Base-by-base conservation (phyloP, 164 flowering plant species). In the Stephania yunnanensis region DNA sequence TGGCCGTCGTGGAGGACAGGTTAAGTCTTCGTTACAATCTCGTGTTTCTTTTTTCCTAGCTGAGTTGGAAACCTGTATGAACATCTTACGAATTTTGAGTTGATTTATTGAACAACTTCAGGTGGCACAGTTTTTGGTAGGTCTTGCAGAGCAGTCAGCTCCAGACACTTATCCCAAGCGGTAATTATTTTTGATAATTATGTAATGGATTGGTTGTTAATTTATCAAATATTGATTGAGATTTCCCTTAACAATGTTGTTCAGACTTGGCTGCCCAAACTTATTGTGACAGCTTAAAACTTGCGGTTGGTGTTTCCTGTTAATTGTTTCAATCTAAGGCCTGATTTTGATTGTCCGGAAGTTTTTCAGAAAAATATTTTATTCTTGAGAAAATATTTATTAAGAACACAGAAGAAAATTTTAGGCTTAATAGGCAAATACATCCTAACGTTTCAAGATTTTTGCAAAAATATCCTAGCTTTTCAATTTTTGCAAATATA, bases 1-100 rank as follows among this genome's bases (percentile, higher is more conserved):
- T 79, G 98, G 99, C 12, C 97, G 97, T 71, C 94, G 78, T 71
- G 99, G 99, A 79, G 99, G 99, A 17, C 94, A 93, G 92, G 97
- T 91, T 7, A 73, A 52, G 68, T 75, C 46, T 50, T 58, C 25
- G 20, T 29, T 71, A 11, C n/a, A 68, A 52, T 29, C 12, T 67
- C 4, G 31, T 68, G 17, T 25, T 66, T 73, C 66, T 58, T 42
- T 46, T 31, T 36, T 72, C 36, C 71, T 68, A 10, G 53, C 20
- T 19, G 5, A 61, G 7, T 11, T 73, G 48, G 71, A 42, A 71
- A 72, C 74, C 52, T 42, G 20, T 6, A 13, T 68, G 10, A 13
- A 13, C 8, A 4, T 36, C 1, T 50, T 9, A 50, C 9, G 4
- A 53, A 11, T 68, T 68, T 6, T 69, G 0, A 36, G 15, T 31